Conservation (phyloP, 2,329 filamentous ascomycete genomes). For the Cyphellophora europaea region DNA sequence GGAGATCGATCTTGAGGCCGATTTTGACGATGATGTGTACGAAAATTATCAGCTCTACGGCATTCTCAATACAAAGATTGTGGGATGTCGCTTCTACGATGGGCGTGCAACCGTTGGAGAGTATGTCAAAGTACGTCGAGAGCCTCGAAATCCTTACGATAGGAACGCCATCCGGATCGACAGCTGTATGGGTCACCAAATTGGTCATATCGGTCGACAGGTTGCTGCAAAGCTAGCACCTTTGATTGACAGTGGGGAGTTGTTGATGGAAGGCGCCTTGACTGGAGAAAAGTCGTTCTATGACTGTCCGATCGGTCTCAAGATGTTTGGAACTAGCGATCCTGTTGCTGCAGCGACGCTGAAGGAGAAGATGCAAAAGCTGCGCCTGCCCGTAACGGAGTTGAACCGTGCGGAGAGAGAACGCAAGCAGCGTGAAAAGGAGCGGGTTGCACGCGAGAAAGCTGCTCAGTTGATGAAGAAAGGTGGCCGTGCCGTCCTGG, state of each 20-base stretch:
- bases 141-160: slow-evolving; percentile 63
- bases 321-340: slow-evolving; percentile 59
- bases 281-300: slow-evolving; percentile 56
- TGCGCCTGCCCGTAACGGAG: slow-evolving; percentile 50
- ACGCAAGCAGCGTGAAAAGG: slow-evolving; percentile 44
- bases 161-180: slow-evolving; percentile 67
- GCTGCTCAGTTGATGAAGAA: slow-evolving; percentile 12
- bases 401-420: slow-evolving; percentile 47
- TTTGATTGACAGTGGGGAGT: slow-evolving; percentile 42
- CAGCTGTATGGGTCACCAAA: slow-evolving; percentile 65
- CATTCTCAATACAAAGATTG: slow-evolving; percentile 45
- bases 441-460: slow-evolving; percentile 29
- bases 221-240: slow-evolving; percentile 62
- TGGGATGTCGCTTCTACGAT: slow-evolving; percentile 53
- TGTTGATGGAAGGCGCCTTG: slow-evolving; percentile 61
- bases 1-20: slow-evolving; percentile 19
- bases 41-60: slow-evolving; percentile 30
- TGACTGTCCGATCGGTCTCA: slow-evolving; percentile 64
- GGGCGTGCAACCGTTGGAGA: slow-evolving; percentile 56
- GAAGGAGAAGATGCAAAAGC: slow-evolving; percentile 52
- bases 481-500: slow-evolving; percentile 11
- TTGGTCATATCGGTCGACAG: slow-evolving; percentile 65
- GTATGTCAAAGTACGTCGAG: slow-evolving; percentile 52
- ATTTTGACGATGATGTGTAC: slow-evolving; percentile 25
- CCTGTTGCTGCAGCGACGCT: slow-evolving; percentile 43